phyloP scores from a whole-genome alignment of 768 basidiomycete species.

The Dioszegia crocea region DNA sequence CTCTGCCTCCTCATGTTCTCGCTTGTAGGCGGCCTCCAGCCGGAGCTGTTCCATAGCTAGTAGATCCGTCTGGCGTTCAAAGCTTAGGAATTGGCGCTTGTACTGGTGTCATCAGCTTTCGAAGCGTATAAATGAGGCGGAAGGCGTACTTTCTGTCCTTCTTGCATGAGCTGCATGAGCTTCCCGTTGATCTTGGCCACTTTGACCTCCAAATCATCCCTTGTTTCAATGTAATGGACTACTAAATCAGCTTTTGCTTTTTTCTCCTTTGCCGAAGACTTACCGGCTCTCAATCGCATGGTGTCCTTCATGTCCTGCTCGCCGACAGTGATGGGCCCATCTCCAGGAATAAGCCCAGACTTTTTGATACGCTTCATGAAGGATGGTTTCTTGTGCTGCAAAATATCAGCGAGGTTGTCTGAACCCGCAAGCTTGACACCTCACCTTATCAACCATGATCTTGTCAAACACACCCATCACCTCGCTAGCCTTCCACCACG shows the following conservation, averaged over 20 bases:
- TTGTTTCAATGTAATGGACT: slow-evolving; percentile 87
- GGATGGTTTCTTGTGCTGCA: slow-evolving; percentile 79
- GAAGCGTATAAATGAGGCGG: not conserved
- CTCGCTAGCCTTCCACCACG: slow-evolving; percentile 90
- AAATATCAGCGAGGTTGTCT: not conserved
- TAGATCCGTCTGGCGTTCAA: slow-evolving; percentile 89
- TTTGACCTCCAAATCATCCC: slow-evolving; percentile 89
- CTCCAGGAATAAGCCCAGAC: slow-evolving; percentile 65
- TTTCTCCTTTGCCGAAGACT: no score
- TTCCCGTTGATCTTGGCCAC: slow-evolving; percentile 35
- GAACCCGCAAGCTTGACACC: not conserved
- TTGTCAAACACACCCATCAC: slow-evolving; percentile 86
- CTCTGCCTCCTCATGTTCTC: slow-evolving; percentile 84
- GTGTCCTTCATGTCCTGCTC: slow-evolving; percentile 82
- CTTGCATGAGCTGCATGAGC: slow-evolving; percentile 33
- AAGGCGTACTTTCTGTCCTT: slow-evolving; percentile 38
- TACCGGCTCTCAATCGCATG: slow-evolving; percentile 75
- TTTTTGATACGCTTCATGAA: slow-evolving; percentile 77
- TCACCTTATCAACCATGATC: slow-evolving; percentile 77
- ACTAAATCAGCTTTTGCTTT: slow-evolving; percentile 3
- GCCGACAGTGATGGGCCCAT: slow-evolving; percentile 68
- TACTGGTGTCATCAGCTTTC: slow-evolving; percentile 51
- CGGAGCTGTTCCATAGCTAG: slow-evolving; percentile 71
- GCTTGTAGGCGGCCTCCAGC: slow-evolving; percentile 78
- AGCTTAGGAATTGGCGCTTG: slow-evolving; percentile 89